phyloP scores from a whole-genome alignment of 768 basidiomycete genomes.

The Rhizopogon vinicolor region DNA sequence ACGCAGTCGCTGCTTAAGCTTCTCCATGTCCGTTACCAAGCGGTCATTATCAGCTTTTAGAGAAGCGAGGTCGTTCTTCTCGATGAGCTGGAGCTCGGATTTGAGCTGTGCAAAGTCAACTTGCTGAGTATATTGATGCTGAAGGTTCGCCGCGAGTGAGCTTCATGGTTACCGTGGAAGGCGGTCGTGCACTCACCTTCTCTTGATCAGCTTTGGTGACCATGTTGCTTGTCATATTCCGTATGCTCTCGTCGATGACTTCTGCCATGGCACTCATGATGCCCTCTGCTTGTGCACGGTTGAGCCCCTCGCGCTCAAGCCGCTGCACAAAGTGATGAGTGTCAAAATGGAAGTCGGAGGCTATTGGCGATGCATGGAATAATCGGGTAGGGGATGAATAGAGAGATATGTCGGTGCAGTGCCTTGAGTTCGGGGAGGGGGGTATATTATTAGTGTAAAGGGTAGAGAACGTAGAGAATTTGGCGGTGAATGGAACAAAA shows the following conservation, averaged over 20 bases:
- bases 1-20: conserved; percentile 87
- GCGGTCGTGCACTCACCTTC: conserved; percentile 53
- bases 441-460: not conserved
- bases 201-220: conserved; percentile 96
- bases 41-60: conserved; percentile 97
- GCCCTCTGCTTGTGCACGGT: conserved; percentile 89
- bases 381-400: conserved; percentile 1
- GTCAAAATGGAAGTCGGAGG: conserved; percentile 79
- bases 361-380: conserved; percentile 26
- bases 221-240: conserved; percentile 94
- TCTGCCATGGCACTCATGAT: conserved; percentile 97
- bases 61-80: conserved; percentile 94
- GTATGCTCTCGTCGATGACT: conserved; percentile 94
- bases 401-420: not conserved
- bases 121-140: conserved; percentile 93
- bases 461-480: not conserved
- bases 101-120: conserved; percentile 97
- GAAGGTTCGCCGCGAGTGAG: not conserved
- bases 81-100: conserved; percentile 92
- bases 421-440: not conserved
- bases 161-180: not conserved
- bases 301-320: conserved; percentile 84
- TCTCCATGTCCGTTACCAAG: conserved; percentile 87
- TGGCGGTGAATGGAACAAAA: conserved; percentile 5
- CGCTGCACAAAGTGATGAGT: conserved; percentile 94